Base-by-base conservation (phyloP, 805 yeast species). In the Kuraishia ogatae region DNA sequence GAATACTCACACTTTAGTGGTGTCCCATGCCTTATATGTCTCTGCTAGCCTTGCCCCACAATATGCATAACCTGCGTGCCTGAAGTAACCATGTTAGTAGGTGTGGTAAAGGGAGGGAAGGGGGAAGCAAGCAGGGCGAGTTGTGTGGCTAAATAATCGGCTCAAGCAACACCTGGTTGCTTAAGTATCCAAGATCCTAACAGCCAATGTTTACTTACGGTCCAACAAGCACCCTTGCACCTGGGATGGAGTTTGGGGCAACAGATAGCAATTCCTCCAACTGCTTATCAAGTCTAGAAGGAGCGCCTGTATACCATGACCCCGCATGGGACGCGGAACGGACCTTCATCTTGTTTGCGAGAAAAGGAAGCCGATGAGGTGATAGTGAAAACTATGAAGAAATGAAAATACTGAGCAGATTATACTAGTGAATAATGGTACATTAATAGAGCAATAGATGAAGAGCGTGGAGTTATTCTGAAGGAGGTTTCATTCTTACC, bases 61-160 rank as follows among this genome's bases (percentile, higher is more conserved):
- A 66, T 86, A 94, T 3, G 86, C 64, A 64, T 86, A 91, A 0
- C 99, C 99, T 7, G 99, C 99, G 68, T 94, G 99, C 1, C 83
- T 80, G 17, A 63, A 59, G n/a, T 13, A 17, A 23, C n/a, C 43
- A 11, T 52, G 54, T 52, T 52, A 52, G 54, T 35, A 26, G 8
- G 29, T n/a, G n/a, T n/a, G n/a, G n/a, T n/a, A n/a, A n/a, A 26
- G 29, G 29, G 29, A 26, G 10, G 29, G 10, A 10, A 26, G 10
- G 29, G 10, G 29, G 29, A 26, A 10, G 29, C n/a, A n/a, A n/a
- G n/a, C n/a, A n/a, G 29, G 29, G 29, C 29, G 29, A 26, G 29
- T 6, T 26, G 10, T 26, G 29, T 5, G 10, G 29, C 29, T n/a
- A n/a, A n/a, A n/a, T n/a, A n/a, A n/a, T n/a, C n/a, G n/a, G n/a